These are phyloP conservation scores for Acorus gramineus DNA, from an alignment of 106 monocot genomes.

Conservation along the genomic window DNA sequence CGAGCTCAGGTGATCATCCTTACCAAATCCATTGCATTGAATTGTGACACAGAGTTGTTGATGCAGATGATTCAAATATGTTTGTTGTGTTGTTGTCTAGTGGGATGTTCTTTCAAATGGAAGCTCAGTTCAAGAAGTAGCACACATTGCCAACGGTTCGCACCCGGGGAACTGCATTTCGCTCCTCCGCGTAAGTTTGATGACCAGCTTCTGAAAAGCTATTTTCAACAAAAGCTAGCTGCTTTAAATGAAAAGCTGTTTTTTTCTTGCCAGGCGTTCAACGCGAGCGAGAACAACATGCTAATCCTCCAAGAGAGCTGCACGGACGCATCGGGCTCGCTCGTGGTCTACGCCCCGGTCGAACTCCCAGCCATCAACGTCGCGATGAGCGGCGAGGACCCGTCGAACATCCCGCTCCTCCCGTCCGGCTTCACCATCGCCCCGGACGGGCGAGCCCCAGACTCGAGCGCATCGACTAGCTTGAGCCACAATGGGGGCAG, in stretches of 20 bases:
- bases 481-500: too few relatives aligned
- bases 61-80: too few relatives aligned
- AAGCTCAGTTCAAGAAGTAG: constrained; percentile 73
- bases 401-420: neutral
- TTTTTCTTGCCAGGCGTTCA: neutral
- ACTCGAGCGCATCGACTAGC: too few relatives aligned
- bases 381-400: neutral
- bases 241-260: neutral
- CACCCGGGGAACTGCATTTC: constrained; percentile 79
- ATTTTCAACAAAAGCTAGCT: too few relatives aligned
- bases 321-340: constrained; percentile 1
- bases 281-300: constrained; percentile 1
- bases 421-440: constrained; percentile 5
- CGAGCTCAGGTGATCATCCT: constrained; percentile 52
- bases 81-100: constrained; percentile 17
- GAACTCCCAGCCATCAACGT: neutral
- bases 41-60: too few relatives aligned
- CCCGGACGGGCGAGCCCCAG: neutral
- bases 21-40: too few relatives aligned
- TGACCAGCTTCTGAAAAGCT: neutral
- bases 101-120: constrained; percentile 87
- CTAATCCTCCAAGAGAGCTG: constrained; percentile 9
- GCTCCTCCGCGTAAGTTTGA: constrained; percentile 58
- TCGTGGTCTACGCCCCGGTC: constrained; percentile 5
- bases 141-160: constrained; percentile 50